Conservation (phyloP, 441 rosid species). For the Theobroma grandiflorum region DNA sequence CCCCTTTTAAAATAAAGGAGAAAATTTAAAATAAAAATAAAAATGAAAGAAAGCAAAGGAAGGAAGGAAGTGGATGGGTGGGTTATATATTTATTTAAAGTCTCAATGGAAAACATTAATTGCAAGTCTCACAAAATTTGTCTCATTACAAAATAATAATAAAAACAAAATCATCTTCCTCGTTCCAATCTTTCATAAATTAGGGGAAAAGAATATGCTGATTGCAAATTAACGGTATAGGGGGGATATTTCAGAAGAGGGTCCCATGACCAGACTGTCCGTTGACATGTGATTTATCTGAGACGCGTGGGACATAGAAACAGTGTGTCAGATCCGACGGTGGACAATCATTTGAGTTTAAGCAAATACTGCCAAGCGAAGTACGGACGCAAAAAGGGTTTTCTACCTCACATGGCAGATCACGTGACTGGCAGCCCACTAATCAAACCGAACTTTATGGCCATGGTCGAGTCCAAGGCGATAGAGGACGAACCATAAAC, state of each 20-base stretch:
- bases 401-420: constrained; percentile 23
- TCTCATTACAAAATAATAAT: background rate
- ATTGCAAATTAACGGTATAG: constrained; percentile 6
- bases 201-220: background rate
- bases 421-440: constrained; percentile 40
- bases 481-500: constrained; percentile 33
- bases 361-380: background rate
- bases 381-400: background rate
- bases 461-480: constrained; percentile 30
- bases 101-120: background rate
- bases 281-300: background rate
- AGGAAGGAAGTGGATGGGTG: background rate
- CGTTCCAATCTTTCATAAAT: background rate
- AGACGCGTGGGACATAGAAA: background rate
- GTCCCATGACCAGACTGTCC: background rate
- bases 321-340: constrained; percentile 12
- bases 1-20: background rate
- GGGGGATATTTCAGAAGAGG: background rate
- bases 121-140: background rate
- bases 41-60: background rate
- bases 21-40: background rate
- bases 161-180: background rate
- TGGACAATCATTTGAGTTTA: background rate
- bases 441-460: constrained; percentile 33
- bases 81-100: background rate